phyloP scores from a whole-genome alignment of 1,139 yeast species.

The Candida gigantensis region DNA sequence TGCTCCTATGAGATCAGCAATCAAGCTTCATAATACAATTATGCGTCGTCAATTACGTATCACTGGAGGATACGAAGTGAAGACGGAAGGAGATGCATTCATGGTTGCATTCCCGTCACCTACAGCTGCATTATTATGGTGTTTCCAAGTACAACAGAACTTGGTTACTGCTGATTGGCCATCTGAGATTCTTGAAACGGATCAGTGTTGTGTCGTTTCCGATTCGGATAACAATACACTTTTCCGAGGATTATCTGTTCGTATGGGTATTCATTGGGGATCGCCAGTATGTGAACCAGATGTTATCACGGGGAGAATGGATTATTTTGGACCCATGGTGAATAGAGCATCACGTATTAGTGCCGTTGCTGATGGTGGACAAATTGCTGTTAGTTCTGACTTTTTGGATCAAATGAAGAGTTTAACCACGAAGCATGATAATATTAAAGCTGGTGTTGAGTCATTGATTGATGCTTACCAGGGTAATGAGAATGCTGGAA shows the following conservation, averaged over 20 bases:
- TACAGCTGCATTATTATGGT: slow-evolving; percentile 88
- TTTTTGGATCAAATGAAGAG: slow-evolving; percentile 70
- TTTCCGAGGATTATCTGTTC: slow-evolving; percentile 86
- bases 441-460: slow-evolving; percentile 40
- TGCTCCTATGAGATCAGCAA: slow-evolving; percentile 94
- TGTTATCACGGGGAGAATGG: slow-evolving; percentile 95
- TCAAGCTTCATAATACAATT: slow-evolving; percentile 86
- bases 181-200: slow-evolving; percentile 79
- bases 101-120: slow-evolving; percentile 98
- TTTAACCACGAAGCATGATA: slow-evolving; percentile 54
- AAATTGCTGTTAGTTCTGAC: slow-evolving; percentile 82
- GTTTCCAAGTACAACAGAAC: slow-evolving; percentile 88
- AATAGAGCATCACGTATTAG: slow-evolving; percentile 92
- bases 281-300: slow-evolving; percentile 95
- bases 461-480: slow-evolving; percentile 57
- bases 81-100: slow-evolving; percentile 98
- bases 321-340: slow-evolving; percentile 98
- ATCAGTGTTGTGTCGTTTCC: slow-evolving; percentile 81
- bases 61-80: slow-evolving; percentile 96
- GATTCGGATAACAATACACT: slow-evolving; percentile 64
- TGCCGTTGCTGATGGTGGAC: slow-evolving; percentile 98
- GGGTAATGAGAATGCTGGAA: slow-evolving; percentile 62
- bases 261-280: slow-evolving; percentile 99
- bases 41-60: slow-evolving; percentile 93
- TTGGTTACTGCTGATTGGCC: slow-evolving; percentile 92